phyloP scores from a whole-genome alignment of 129 eudicot species.

The carrot (Daucus carota) region DH1_v3.0 NC_030382.2:39078001-39078500 shows the following conservation, averaged over 20 bases:
- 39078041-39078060: slow-evolving; percentile 37
- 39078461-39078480: slow-evolving; percentile 17
- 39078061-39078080: slow-evolving; percentile 34
- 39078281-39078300: not conserved
- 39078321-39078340: slow-evolving; percentile 27
- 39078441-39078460: slow-evolving; percentile 14
- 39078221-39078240: slow-evolving; percentile 30
- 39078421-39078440: slow-evolving; percentile 32
- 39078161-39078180: slow-evolving; percentile 19
- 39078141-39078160: slow-evolving; percentile 18
- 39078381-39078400: slow-evolving; percentile 28
- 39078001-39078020: slow-evolving; percentile 30
- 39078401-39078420: not conserved
- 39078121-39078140: slow-evolving; percentile 33
- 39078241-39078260: slow-evolving; percentile 34
- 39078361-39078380: slow-evolving; percentile 34
- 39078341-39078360: slow-evolving; percentile 18
- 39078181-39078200: not conserved
- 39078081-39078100: slow-evolving; percentile 38
- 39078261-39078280: slow-evolving; percentile 4
- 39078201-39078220: slow-evolving; percentile 12
- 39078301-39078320: slow-evolving; percentile 14
- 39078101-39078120: slow-evolving; percentile 25
- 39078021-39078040: slow-evolving; percentile 27
- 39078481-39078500: slow-evolving; percentile 11